Evolutionary conservation across 129 eudicot genomes (phyloP).

Genomic region (Mikania micrantha): DNA sequence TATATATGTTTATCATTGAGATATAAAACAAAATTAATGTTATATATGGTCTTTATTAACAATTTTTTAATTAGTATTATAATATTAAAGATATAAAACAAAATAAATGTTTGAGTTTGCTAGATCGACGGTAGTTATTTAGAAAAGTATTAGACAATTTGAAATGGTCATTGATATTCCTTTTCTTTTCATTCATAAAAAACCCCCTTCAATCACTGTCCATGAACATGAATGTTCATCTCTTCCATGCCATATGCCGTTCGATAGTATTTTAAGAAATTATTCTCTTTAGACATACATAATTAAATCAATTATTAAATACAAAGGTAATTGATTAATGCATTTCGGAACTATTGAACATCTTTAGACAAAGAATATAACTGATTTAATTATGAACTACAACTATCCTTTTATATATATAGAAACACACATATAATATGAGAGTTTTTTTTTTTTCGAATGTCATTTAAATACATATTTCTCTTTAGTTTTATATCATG

Average conservation of each 20-base stretch:
- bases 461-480: no score
- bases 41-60: no score
- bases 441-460: no score
- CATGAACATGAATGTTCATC: conserved; percentile 14
- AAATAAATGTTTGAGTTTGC: no score
- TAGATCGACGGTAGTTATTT: no score
- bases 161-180: conserved; percentile 12
- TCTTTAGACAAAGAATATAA: conserved; percentile 17
- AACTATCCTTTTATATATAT: no score
- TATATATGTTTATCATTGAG: no score
- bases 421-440: background rate
- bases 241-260: conserved; percentile 16
- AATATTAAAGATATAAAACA: no score
- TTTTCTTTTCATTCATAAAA: conserved; percentile 6
- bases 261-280: background rate
- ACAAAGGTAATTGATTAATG: background rate
- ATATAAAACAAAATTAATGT: no score
- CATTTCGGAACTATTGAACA: no score
- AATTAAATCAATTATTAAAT: background rate
- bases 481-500: background rate
- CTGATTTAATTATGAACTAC: background rate
- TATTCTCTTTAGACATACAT: conserved; percentile 16
- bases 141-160: background rate
- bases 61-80: background rate
- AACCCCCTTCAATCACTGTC: conserved; percentile 19